Base-by-base conservation (phyloP, 2,329 filamentous ascomycete species). In the Calonectria honghensis region DNA sequence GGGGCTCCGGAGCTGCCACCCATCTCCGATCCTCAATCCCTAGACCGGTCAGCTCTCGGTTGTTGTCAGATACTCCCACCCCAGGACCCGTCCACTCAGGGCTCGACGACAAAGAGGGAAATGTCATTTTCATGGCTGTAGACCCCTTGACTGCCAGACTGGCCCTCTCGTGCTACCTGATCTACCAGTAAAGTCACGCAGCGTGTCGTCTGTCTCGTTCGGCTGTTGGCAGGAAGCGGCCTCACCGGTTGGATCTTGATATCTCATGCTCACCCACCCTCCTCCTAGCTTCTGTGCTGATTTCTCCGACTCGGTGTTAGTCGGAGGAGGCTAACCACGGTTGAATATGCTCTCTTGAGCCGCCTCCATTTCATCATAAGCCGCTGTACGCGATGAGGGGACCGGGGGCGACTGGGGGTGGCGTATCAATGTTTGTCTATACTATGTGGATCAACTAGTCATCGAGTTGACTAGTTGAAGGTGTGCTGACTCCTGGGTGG, bases 1-100 rank as follows among this genome's bases (percentile, higher is more conserved):
- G 67, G 54, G 73, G 61, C 72, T 77, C 48, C 68, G 68, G 74
- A 69, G 67, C 72, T 70, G 77, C 75, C 78, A 64, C 71, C 32
- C 63, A 59, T 27, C 77, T 45, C 75, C 72, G 64, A 74, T 73
- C 35, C 20, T 48, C 35, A 69, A 75, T 68, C 54, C 50, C 68
- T 39, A 29, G 71, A 79, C 77, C 78, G 77, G 77, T 79, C 77
- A 80, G 79, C 68, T 37, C 41, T 50, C 27, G 37, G n/a, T n/a
- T 37, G 31, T 61, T 27, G 67, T 50, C 67, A 61, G 39, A 45
- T 61, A 59, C 37, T 59, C 67, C 67, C 52, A 57, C 66, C 37
- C 27, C 9, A 10, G 39, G 7, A 61, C 27, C 14, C 41, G 41
- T 16, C 67, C 67, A 48, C 52, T 61, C 29, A 32, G 27, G 39